Base-by-base conservation (phyloP, 495 filamentous ascomycete species). In the Daldinia bambusicola region DNA sequence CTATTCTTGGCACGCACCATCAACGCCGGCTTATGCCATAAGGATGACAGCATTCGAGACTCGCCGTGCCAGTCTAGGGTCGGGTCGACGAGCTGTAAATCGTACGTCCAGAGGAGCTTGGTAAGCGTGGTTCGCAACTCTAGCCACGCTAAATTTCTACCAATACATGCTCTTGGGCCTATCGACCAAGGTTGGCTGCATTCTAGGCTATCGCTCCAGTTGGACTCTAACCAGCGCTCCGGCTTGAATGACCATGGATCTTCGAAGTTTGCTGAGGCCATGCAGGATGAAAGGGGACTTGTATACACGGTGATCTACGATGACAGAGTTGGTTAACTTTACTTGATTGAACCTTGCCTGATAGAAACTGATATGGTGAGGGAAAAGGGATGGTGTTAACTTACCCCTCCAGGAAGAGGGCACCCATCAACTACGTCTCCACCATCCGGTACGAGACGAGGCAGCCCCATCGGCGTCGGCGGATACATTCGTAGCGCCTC, bases 401-500 rank as follows among this genome's bases (percentile, higher is more conserved):
- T 74, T 51, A 87, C 86, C 38, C 78, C 76, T 48, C 34, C 74
- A 6, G 78, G 78, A n/a, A 81, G 55, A 63, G 61, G 78, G 9
- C 69, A 52, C 1, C 73, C 76, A 62, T 82, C 80, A 10, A 81
- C 76, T 13, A 71, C 76, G 18, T 72, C 74, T 6, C 80, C 77
- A 13, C 65, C 65, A 1, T 52, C 48, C 2, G 78, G 78, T 0
- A 78, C 77, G 12, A 72, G 31, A 9, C 80, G 63, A 1, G 75
- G 76, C 0, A 76, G 62, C 4, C 68, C 70, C 57, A 74, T 67
- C 4, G 75, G 57, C 1, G 72, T 72, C 2, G 70, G 76, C 0
- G 78, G 66, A 26, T 72, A 76, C 6, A 85, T 38, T 0, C 83
- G 77, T 16, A 85, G 57, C 1, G 71, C 79, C 66, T 85, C 84